These are phyloP conservation scores for Lycium ferocissimum DNA, from an alignment of 257 asterid species.

Conservation along the genomic window DNA sequence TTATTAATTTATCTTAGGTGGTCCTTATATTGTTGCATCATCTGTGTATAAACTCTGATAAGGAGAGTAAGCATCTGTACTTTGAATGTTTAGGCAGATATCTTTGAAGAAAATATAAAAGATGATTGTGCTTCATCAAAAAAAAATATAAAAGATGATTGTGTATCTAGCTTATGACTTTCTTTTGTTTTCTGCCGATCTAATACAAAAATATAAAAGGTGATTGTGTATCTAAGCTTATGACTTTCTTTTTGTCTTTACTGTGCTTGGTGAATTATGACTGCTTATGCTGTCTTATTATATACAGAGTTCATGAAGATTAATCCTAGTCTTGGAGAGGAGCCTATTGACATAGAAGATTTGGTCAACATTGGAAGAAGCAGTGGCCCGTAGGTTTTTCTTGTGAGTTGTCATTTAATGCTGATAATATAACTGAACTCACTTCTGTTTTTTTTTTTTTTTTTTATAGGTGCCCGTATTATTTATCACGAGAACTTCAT, in stretches of 20 bases:
- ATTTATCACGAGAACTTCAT: conserved; percentile 90
- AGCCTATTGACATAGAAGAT: conserved; percentile 97
- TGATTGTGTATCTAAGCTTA: conserved; percentile 9
- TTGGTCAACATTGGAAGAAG: conserved; percentile 90
- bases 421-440: conserved; percentile 36
- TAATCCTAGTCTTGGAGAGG: conserved; percentile 83
- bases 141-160: too few relatives aligned
- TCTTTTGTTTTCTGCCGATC: not conserved
- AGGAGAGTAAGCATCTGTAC: not conserved
- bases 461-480: conserved; percentile 88
- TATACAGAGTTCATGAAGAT: conserved; percentile 66
- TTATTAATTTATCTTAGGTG: not conserved
- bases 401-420: conserved; percentile 24
- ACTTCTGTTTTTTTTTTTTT: conserved; percentile 39
- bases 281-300: not conserved
- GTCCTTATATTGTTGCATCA: not conserved
- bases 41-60: not conserved
- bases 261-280: not conserved
- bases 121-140: too few relatives aligned
- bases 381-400: conserved; percentile 81
- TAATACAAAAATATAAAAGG: conserved; percentile 10
- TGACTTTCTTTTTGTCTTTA: not conserved
- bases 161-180: not conserved
- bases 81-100: not conserved
- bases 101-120: not conserved